These are phyloP conservation scores for Flaveria bidentis DNA, from an alignment of 129 eudicot species.

Conservation along the genomic window DNA sequence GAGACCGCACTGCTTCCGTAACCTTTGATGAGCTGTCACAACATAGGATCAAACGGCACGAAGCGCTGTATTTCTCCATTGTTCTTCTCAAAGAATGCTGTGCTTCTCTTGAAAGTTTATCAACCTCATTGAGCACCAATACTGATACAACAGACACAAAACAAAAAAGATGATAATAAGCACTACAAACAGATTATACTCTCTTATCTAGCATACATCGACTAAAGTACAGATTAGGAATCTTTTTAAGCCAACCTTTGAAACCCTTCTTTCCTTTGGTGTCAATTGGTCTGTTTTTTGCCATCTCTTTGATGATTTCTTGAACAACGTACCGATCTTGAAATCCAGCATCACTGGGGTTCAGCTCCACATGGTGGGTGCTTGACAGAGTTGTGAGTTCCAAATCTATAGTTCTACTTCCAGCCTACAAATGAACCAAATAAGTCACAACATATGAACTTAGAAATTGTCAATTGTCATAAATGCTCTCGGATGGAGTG, in stretches of 20 bases:
- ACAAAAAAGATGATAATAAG: neutral
- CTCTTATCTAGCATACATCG: neutral
- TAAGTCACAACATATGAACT: neutral
- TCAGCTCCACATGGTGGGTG: slow-evolving; percentile 86
- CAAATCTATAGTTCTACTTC: slow-evolving; percentile 74
- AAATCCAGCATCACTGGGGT: slow-evolving; percentile 95
- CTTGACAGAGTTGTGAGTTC: slow-evolving; percentile 91
- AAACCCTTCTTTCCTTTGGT: slow-evolving; percentile 86
- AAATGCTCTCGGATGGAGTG: neutral
- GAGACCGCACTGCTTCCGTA: slow-evolving; percentile 96
- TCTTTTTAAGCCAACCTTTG: slow-evolving; percentile 53
- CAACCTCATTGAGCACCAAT: slow-evolving; percentile 91
- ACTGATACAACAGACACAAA: slow-evolving; percentile 37
- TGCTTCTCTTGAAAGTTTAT: slow-evolving; percentile 95
- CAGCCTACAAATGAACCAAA: slow-evolving; percentile 56
- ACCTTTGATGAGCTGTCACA: slow-evolving; percentile 96
- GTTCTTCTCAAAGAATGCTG: slow-evolving; percentile 92
- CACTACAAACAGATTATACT: neutral
- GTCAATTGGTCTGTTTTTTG: slow-evolving; percentile 89
- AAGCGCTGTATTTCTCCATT: slow-evolving; percentile 95
- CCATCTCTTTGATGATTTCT: slow-evolving; percentile 95
- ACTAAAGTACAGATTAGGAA: neutral
- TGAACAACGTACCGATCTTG: slow-evolving; percentile 93
- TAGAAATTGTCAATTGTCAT: neutral
- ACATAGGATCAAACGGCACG: slow-evolving; percentile 85